Percentiles rank a stretch among this genome's conserved stretches.
Conservation (phyloP, 768 basidiomycete species). For the Leccinum variicolor region DNA sequence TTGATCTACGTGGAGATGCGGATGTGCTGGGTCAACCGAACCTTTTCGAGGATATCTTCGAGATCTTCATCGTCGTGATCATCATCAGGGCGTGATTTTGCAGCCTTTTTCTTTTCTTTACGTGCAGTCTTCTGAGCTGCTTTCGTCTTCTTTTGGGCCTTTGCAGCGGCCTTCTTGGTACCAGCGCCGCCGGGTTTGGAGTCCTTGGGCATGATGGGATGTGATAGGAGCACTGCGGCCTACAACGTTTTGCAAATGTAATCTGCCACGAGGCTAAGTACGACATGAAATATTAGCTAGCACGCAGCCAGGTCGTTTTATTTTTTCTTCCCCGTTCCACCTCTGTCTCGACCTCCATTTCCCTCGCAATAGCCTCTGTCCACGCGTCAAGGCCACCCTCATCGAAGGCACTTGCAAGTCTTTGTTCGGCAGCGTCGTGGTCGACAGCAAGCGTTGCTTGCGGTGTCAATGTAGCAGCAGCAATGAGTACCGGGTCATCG, state of each 20-base stretch:
- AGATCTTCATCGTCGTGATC: constrained; percentile 76
- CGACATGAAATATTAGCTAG: not conserved
- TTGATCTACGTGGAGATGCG: not conserved
- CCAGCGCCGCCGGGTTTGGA: constrained; percentile 5
- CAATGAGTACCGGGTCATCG: not conserved
- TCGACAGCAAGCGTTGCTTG: constrained; percentile 3
- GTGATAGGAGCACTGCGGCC: not conserved
- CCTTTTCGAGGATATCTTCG: constrained; percentile 80
- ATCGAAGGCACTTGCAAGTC: constrained; percentile 55
- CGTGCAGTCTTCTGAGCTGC: constrained; percentile 63
- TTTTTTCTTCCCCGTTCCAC: constrained; percentile 39
- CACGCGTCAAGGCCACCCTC: constrained; percentile 55
- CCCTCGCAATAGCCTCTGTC: constrained; percentile 49
- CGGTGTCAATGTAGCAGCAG: not conserved
- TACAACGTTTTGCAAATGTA: not conserved
- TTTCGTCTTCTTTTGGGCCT: constrained; percentile 66
- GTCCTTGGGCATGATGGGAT: constrained; percentile 17
- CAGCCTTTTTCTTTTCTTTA: constrained; percentile 63
- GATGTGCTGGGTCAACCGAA: constrained; percentile 24
- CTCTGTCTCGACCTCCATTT: constrained; percentile 56
- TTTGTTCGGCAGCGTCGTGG: constrained; percentile 44
- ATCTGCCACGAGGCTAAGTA: not conserved
- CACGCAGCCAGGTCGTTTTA: not conserved
- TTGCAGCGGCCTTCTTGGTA: constrained; percentile 45
- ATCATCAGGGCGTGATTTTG: constrained; percentile 38